These are phyloP conservation scores for Planoprotostelium fungivorum DNA, from an alignment of 78 protist genomes.

Conservation along the genomic window DNA sequence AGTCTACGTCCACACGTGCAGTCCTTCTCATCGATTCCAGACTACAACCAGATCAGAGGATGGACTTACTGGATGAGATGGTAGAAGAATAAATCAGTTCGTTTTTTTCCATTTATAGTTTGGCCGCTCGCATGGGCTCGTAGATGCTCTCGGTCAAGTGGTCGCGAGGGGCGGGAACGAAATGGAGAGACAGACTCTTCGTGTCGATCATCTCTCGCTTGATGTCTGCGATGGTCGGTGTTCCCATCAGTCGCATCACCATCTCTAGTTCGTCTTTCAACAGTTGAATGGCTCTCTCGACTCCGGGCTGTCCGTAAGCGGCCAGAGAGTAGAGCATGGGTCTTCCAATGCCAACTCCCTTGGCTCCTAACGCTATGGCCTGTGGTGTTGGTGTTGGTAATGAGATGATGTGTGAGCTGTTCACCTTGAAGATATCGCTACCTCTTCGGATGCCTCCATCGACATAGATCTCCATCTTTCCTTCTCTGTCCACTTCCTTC, in stretches of 20 bases:
- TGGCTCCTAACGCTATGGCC: constrained; percentile 69
- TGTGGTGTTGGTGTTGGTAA: not conserved
- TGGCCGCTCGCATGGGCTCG: not conserved
- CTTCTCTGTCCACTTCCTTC: constrained; percentile 17
- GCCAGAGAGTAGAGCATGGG: constrained; percentile 65
- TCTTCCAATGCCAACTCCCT: constrained; percentile 70
- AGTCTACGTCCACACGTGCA: not conserved
- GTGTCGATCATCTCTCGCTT: constrained; percentile 2
- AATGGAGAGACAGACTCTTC: not conserved
- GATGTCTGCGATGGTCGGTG: not conserved
- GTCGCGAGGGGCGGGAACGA: not conserved
- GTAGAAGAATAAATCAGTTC: no score
- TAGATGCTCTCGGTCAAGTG: not conserved
- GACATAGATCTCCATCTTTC: constrained; percentile 20
- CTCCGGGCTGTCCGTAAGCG: constrained; percentile 38
- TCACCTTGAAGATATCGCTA: constrained; percentile 64
- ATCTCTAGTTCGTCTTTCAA: constrained; percentile 27
- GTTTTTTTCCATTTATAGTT: no score
- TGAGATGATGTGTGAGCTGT: not conserved
- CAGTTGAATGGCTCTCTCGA: constrained; percentile 9
- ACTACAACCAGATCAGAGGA: constrained; percentile 38
- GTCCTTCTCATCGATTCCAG: not conserved
- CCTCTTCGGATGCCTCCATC: constrained; percentile 86
- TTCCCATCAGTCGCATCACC: constrained; percentile 23
- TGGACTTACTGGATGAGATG: constrained; percentile 44